Base-by-base conservation (phyloP, 2,329 filamentous ascomycete species). In the Epichloe brachyelytri region DNA sequence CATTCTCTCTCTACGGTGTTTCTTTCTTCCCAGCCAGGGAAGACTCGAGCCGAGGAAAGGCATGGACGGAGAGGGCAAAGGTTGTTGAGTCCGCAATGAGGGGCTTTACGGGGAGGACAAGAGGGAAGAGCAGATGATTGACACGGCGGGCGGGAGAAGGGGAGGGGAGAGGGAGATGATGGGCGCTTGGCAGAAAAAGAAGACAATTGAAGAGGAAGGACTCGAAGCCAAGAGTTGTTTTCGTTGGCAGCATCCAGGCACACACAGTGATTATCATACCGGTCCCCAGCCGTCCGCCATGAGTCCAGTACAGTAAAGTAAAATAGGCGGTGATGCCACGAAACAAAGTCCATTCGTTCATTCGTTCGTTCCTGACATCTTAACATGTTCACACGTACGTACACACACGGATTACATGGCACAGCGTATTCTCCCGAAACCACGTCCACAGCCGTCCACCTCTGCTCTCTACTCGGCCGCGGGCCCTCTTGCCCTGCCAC, bases 401-500 rank as follows among this genome's bases (percentile, higher is more conserved):
- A 26, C 26, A 26, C 26, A 30, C 5, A 43, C 5, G 20, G 5
- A 17, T 20, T 43, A 43, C 40, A 43, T 26, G n/a, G 40, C 40
- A 43, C 11, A 5, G 12, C 19, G 5, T 43, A 79, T 52, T 51
- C 62, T 64, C 6, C 65, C 3, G 61, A 61, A 10, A 59, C 61
- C 2, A 77, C 60, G 30, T 72, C 70, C 7, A 81, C 68, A 3
- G 70, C 69, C 0, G 65, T 70, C 78, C 78, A 82, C 41, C 72
- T 67, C 67, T 77, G 73, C 62, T 81, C 78, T 48, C 78, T 58
- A n/a, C 54, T 54, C 41, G 41, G 54, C 38, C 62, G 57, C 22
- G 26, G 46, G 3, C 63, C 65, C 64, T 67, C 19, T 43, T 57
- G 2, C 56, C 61, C 56, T 65, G 62, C 73, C 72, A 76, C 30